These are phyloP conservation scores for Cladosporium oxysporum DNA, from an alignment of 2,329 filamentous ascomycete species.

Conservation along the genomic window DNA sequence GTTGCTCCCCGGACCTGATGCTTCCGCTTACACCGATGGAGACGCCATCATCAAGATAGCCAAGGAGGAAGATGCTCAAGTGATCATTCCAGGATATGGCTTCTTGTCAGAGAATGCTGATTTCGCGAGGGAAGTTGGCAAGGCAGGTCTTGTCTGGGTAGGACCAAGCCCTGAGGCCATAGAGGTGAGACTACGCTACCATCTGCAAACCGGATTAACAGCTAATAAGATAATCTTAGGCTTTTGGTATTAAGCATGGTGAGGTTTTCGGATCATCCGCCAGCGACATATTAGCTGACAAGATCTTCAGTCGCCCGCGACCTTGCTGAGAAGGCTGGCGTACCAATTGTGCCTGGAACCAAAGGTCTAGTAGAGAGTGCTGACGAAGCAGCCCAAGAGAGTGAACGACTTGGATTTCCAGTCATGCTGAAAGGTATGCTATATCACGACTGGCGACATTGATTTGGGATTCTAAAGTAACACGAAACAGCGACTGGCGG, in stretches of 20 bases:
- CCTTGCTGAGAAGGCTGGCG: slow-evolving; percentile 53
- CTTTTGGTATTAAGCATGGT: slow-evolving; percentile 60
- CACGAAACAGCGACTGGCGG: slow-evolving; percentile 32
- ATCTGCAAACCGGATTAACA: not conserved
- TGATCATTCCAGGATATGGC: slow-evolving; percentile 68
- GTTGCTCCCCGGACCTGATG: slow-evolving; percentile 50
- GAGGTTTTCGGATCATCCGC: not conserved
- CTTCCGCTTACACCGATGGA: slow-evolving; percentile 53
- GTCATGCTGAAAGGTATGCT: slow-evolving; percentile 59
- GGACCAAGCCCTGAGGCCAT: slow-evolving; percentile 59
- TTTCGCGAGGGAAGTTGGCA: slow-evolving; percentile 57
- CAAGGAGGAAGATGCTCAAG: slow-evolving; percentile 51
- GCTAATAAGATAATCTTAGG: slow-evolving; percentile 24
- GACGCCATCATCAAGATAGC: slow-evolving; percentile 55
- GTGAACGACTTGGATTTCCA: slow-evolving; percentile 52
- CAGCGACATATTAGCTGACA: not conserved
- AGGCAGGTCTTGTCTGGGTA: slow-evolving; percentile 60
- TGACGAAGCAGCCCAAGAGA: slow-evolving; percentile 49
- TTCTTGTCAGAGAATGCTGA: slow-evolving; percentile 65
- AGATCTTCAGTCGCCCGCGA: slow-evolving; percentile 47
- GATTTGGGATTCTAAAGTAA: slow-evolving; percentile 69
- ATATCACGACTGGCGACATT: slow-evolving; percentile 56
- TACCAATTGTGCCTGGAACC: slow-evolving; percentile 58
- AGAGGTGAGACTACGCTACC: slow-evolving; percentile 31
- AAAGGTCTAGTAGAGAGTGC: slow-evolving; percentile 50